phyloP scores from a whole-genome alignment of 768 basidiomycete species.

The Collybiopsis luxurians region DNA sequence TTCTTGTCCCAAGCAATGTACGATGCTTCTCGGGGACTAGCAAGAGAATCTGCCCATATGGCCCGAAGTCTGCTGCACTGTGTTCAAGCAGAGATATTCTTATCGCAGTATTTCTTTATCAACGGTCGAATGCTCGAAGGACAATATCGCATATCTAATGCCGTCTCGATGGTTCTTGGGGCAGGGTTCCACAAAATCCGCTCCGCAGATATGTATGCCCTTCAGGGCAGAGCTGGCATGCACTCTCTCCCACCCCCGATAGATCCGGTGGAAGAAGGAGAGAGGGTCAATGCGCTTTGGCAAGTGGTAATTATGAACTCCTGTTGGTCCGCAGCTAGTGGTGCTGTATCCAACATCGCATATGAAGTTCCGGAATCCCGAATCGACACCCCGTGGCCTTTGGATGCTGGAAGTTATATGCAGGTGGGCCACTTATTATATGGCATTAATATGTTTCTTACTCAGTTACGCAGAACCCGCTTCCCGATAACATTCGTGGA shows the following conservation, averaged over 20 bases:
- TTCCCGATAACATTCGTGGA: conserved; percentile 6
- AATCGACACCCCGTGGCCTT: conserved; percentile 44
- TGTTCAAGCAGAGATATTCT: conserved; percentile 40
- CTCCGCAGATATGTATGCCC: conserved; percentile 8
- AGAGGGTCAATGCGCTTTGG: conserved; percentile 38
- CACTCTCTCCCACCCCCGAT: conserved; percentile 24
- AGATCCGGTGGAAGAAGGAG: conserved; percentile 31
- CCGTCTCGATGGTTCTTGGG: conserved; percentile 30
- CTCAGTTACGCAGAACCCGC: background rate
- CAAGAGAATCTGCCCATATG: conserved; percentile 20
- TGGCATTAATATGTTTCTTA: background rate
- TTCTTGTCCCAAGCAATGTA: conserved; percentile 17
- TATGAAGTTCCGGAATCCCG: conserved; percentile 20
- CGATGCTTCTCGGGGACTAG: conserved; percentile 12
- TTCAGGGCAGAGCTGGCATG: conserved; percentile 8
- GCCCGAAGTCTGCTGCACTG: conserved; percentile 27
- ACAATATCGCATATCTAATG: conserved; percentile 37
- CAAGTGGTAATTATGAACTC: conserved; percentile 31
- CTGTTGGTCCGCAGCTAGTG: conserved; percentile 28
- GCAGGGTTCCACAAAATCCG: conserved; percentile 27
- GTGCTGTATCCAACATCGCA: conserved; percentile 26
- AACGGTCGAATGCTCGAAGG: conserved; percentile 42
- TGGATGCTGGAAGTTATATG: conserved; percentile 13
- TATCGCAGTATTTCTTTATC: conserved; percentile 43
- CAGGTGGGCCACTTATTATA: conserved; percentile 8